Conservation (phyloP, 2,329 filamentous ascomycete species). For the Phaeosphaeria sp. region DNA sequence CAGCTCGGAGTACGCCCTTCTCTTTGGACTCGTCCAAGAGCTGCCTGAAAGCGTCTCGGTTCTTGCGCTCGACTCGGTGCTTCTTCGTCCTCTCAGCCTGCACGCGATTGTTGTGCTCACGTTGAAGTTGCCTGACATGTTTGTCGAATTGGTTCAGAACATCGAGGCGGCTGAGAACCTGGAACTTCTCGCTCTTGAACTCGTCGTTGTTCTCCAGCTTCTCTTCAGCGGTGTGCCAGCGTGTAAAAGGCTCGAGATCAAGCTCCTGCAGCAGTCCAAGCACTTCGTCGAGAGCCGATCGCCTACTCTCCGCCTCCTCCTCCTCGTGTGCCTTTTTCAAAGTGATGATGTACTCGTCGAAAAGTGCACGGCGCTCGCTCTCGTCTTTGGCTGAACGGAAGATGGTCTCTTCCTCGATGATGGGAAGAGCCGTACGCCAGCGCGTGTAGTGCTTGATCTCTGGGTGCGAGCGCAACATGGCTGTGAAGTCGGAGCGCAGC, state of each 20-base stretch:
- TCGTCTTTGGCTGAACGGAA: slow-evolving; percentile 92
- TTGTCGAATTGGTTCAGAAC: slow-evolving; percentile 92
- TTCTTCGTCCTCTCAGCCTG: slow-evolving; percentile 87
- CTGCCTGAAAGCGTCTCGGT: slow-evolving; percentile 79
- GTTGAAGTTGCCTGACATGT: slow-evolving; percentile 91
- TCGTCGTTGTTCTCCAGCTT: slow-evolving; percentile 78
- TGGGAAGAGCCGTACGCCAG: slow-evolving; percentile 94
- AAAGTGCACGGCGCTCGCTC: slow-evolving; percentile 84
- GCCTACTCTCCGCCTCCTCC: slow-evolving; percentile 73
- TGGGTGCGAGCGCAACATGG: slow-evolving; percentile 93
- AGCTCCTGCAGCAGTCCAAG: slow-evolving; percentile 78
- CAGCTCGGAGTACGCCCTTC: slow-evolving; percentile 84
- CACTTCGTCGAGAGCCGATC: slow-evolving; percentile 84
- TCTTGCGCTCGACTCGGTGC: slow-evolving; percentile 81
- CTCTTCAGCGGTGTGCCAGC: slow-evolving; percentile 89
- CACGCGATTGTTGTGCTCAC: slow-evolving; percentile 86
- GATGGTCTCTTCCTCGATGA: slow-evolving; percentile 93
- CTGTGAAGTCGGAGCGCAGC: slow-evolving; percentile 90
- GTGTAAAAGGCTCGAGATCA: slow-evolving; percentile 88
- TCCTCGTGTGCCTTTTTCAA: slow-evolving; percentile 83
- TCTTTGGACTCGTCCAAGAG: slow-evolving; percentile 77
- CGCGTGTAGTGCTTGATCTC: slow-evolving; percentile 97
- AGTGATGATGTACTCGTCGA: slow-evolving; percentile 89
- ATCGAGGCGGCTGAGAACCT: slow-evolving; percentile 84
- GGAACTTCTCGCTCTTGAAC: slow-evolving; percentile 83